A percentile compares a stretch with the other conserved stretches of the same genome.
phyloP scores from a whole-genome alignment of 108 stramenopile species.

The Epithemia pelagica region DNA sequence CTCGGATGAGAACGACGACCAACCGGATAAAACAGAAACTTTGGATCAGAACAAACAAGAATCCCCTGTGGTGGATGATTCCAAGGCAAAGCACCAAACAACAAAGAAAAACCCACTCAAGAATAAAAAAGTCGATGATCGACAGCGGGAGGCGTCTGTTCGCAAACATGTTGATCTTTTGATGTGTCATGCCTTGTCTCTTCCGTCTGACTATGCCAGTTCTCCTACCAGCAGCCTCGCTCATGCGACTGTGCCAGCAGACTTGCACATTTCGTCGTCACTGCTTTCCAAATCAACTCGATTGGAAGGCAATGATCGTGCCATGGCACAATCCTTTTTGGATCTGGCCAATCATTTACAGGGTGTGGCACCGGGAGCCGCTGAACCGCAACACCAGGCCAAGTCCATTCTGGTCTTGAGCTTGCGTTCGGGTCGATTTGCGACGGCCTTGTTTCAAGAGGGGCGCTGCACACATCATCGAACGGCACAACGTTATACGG shows the following conservation, averaged over 20 bases:
- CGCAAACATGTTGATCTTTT: slow-evolving; percentile 7
- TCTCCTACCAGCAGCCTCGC: neutral
- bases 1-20: neutral
- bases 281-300: neutral
- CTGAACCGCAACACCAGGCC: neutral
- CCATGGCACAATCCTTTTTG: neutral
- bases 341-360: slow-evolving; percentile 4
- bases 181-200: neutral
- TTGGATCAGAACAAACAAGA: neutral
- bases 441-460: slow-evolving; percentile 42
- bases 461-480: slow-evolving; percentile 54
- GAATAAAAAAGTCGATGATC: neutral
- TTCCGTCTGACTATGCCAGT: too few species aligned
- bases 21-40: neutral
- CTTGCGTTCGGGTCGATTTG: slow-evolving; percentile 67
- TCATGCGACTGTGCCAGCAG: neutral
- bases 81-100: neutral
- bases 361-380: neutral
- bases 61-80: neutral
- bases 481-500: slow-evolving; percentile 65
- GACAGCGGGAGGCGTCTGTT: neutral
- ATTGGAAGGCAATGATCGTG: neutral
- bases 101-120: neutral
- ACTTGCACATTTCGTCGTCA: neutral
- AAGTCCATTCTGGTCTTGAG: slow-evolving; percentile 63